Percentiles rank a stretch among this genome's conserved stretches.
Evolutionary conservation across 2,329 filamentous ascomycete species (phyloP).

Genomic region (Sphaerulina vaccinii): DNA sequence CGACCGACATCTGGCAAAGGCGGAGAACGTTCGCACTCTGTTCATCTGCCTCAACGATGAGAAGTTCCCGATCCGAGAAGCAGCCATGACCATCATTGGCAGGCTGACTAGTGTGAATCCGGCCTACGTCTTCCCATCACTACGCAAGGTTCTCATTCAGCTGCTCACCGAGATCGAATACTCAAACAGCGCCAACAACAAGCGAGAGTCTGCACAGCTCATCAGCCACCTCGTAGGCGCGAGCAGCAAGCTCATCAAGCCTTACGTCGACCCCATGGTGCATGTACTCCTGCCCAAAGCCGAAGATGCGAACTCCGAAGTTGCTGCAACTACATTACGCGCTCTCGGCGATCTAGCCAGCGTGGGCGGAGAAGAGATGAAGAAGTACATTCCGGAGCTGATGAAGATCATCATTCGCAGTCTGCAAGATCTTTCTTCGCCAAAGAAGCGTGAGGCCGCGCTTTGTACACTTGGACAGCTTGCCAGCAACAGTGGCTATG

Average conservation of each 20-base stretch:
- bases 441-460: conserved; percentile 85
- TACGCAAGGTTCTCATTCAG: conserved; percentile 93
- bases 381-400: conserved; percentile 81
- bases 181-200: conserved; percentile 88
- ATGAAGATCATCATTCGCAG: conserved; percentile 96
- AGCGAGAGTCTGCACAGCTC: conserved; percentile 92
- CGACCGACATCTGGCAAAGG: conserved; percentile 92
- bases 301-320: conserved; percentile 77
- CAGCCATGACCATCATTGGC: conserved; percentile 93
- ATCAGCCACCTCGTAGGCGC: conserved; percentile 91
- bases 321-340: conserved; percentile 91
- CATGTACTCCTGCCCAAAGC: conserved; percentile 92
- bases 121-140: conserved; percentile 92
- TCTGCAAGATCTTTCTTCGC: conserved; percentile 88
- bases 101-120: conserved; percentile 88
- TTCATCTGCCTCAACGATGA: conserved; percentile 97
- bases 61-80: conserved; percentile 86
- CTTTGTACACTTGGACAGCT: conserved; percentile 87
- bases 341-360: conserved; percentile 92
- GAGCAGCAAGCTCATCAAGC: conserved; percentile 87
- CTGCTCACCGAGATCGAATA: conserved; percentile 95
- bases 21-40: conserved; percentile 92
- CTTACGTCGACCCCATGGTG: conserved; percentile 96
- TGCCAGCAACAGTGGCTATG: conserved; percentile 94
- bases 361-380: conserved; percentile 92